phyloP scores from a whole-genome alignment of 1,284 basidiomycete genomes.

The Mycosarcoma mackinlayi region DNA sequence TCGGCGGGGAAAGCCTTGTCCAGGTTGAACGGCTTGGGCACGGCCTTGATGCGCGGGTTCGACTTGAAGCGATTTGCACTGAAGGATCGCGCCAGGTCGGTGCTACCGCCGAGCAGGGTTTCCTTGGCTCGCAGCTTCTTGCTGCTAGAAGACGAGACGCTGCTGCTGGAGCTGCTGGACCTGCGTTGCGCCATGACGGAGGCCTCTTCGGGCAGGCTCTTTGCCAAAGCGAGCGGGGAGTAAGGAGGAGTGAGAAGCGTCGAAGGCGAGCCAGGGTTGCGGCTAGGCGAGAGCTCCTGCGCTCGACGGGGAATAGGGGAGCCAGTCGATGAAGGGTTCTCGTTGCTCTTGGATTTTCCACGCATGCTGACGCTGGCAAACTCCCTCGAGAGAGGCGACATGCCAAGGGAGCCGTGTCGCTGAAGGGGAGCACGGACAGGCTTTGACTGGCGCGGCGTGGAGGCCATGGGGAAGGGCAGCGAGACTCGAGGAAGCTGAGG shows the following conservation, averaged over 20 bases:
- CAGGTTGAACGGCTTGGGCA: constrained; percentile 50
- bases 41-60: constrained; percentile 34
- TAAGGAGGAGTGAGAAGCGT: constrained; percentile 54
- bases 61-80: constrained; percentile 49
- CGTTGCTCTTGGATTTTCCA: constrained; percentile 47
- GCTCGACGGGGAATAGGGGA: constrained; percentile 38
- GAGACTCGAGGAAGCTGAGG: constrained; percentile 18
- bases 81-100: constrained; percentile 45
- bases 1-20: constrained; percentile 34
- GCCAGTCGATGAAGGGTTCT: constrained; percentile 24
- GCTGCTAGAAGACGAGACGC: constrained; percentile 39
- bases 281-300: constrained; percentile 26
- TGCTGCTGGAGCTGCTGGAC: constrained; percentile 48
- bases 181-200: constrained; percentile 24
- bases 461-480: constrained; percentile 22
- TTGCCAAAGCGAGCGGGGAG: constrained; percentile 43
- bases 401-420: constrained; percentile 49
- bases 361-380: constrained; percentile 56
- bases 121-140: constrained; percentile 47
- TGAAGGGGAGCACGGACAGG: constrained; percentile 35
- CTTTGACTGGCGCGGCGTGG: constrained; percentile 28
- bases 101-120: constrained; percentile 40
- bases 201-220: constrained; percentile 38
- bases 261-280: constrained; percentile 32
- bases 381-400: constrained; percentile 55